A percentile compares a stretch with the other conserved stretches of the same genome.
Conservation (phyloP, 805 yeast species). For the Cephaloascus albidus region DNA sequence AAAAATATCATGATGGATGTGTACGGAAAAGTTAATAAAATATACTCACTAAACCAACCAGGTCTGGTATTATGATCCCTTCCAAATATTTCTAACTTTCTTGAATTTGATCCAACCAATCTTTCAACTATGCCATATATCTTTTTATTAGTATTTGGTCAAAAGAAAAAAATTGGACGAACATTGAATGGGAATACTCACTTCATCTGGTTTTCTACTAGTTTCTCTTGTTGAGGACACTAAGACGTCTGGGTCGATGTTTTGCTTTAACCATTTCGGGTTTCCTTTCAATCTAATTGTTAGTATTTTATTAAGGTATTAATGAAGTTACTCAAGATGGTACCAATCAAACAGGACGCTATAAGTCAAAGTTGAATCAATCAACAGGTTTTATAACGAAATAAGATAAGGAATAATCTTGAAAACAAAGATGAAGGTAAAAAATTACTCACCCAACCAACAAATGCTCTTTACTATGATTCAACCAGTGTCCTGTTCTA, state of each 20-base stretch:
- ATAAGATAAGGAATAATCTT: not conserved
- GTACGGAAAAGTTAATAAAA: too few relatives aligned
- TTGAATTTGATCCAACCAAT: constrained; percentile 63
- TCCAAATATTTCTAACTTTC: constrained; percentile 86
- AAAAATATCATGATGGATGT: too few relatives aligned
- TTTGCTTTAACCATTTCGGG: constrained; percentile 60
- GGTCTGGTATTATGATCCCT: constrained; percentile 77
- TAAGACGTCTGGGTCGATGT: constrained; percentile 65
- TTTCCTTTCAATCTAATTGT: constrained; percentile 48
- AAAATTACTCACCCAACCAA: constrained; percentile 50
- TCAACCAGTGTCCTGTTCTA: constrained; percentile 94
- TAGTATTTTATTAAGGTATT: not conserved
- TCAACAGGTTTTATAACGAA: too few relatives aligned
- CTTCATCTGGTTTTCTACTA: constrained; percentile 85
- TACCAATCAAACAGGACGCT: too few relatives aligned
- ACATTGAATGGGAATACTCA: constrained; percentile 8
- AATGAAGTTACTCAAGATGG: too few relatives aligned
- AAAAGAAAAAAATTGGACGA: too few relatives aligned
- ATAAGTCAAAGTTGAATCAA: too few relatives aligned
- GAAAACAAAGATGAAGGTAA: too few relatives aligned
- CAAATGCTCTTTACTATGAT: constrained; percentile 88
- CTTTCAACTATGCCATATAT: constrained; percentile 79
- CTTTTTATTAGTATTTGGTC: constrained; percentile 6
- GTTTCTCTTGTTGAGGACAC: constrained; percentile 85
- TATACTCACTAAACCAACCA: constrained; percentile 70